A percentile compares a stretch with the other conserved stretches of the same genome.
Conservation (phyloP, 2,329 filamentous ascomycete genomes). For the Dryadomyces sulphureus region DNA sequence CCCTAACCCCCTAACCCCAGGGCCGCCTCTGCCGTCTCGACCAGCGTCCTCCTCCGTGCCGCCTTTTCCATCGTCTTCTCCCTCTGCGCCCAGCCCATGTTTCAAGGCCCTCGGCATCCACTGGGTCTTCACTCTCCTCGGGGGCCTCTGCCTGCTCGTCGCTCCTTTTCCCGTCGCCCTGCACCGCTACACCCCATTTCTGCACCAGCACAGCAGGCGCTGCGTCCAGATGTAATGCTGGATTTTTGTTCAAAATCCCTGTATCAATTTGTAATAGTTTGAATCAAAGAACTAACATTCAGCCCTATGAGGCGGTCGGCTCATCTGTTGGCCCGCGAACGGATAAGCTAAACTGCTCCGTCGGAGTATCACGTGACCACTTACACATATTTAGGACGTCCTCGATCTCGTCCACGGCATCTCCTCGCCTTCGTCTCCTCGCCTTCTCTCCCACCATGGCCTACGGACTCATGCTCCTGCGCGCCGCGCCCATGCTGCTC, state of each 20-base stretch:
- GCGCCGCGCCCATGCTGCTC: not conserved
- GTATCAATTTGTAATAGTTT: too few species aligned
- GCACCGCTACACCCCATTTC: constrained; percentile 15
- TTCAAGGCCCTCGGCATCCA: constrained; percentile 20
- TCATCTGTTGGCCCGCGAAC: too few species aligned
- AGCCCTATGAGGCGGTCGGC: too few species aligned
- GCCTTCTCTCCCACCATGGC: not conserved
- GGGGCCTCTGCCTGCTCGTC: constrained; percentile 20
- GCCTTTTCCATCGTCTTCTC: constrained; percentile 20
- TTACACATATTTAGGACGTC: too few species aligned
- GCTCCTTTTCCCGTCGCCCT: constrained; percentile 22
- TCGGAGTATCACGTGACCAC: too few species aligned
- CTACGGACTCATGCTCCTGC: not conserved
- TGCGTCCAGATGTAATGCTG: not conserved
- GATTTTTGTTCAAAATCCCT: not conserved
- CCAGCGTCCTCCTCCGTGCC: constrained; percentile 22
- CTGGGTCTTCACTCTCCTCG: constrained; percentile 23
- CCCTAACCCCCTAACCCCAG: constrained; percentile 10
- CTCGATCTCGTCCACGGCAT: not conserved
- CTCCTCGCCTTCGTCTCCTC: not conserved
- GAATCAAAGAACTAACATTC: too few species aligned
- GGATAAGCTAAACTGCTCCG: too few species aligned
- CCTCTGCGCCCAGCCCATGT: constrained; percentile 21
- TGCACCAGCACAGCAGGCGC: constrained; percentile 7
- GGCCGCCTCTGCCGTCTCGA: constrained; percentile 22